Base-by-base conservation (phyloP, 208 protist species). In the Angomonas ambiguus region DNA sequence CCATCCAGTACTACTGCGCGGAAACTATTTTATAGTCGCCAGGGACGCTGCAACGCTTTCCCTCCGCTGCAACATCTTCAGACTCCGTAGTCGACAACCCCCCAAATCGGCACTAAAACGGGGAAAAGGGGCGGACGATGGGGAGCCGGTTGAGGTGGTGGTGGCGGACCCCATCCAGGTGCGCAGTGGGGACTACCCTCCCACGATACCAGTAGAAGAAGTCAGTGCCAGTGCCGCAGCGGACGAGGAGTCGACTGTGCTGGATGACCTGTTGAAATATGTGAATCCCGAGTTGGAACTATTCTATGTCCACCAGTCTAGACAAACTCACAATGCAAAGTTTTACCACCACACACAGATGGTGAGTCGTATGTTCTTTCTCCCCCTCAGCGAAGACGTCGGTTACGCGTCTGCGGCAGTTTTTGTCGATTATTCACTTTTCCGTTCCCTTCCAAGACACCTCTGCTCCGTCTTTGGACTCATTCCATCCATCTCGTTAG, bases 11-110 rank as follows among this genome's bases (percentile, higher is more conserved):
- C 20, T 53, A 24, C 45, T 53, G 5, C 45, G 45, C 3, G 65
- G 65, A 31, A 56, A 41, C 8, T 49, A 56, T 28, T 45, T 55
- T 53, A 53, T 70, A 8, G 65, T 70, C 28, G 38, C 18, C 6
- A 34, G 55, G 38, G 41, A 63, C 22, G 5, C 30, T 13, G 64
- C 64, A n/a, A 20, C 2, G 16, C 32, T 63, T 2, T 25, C 38
- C 27, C 42, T 70, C 55, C 18, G 18, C 18, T 6, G 34, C 30
- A 56, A 56, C 55, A 10, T 62, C 13, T 55, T 51, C 27, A 63
- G 16, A 10, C 25, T 70, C 8, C 45, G 45, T n/a, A 53, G 45
- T 53, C 45, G 45, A 22, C 45, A 4, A 24, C 45, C 45, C 18
- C 45, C 45, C 10, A 53, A 53, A 20, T 27, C 10, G 8, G 45